Evolutionary conservation across 352 stramenopile genomes (phyloP), one percentile per base, ranked within the genome.

Genomic region (Elongisporangium prolatum): DNA sequence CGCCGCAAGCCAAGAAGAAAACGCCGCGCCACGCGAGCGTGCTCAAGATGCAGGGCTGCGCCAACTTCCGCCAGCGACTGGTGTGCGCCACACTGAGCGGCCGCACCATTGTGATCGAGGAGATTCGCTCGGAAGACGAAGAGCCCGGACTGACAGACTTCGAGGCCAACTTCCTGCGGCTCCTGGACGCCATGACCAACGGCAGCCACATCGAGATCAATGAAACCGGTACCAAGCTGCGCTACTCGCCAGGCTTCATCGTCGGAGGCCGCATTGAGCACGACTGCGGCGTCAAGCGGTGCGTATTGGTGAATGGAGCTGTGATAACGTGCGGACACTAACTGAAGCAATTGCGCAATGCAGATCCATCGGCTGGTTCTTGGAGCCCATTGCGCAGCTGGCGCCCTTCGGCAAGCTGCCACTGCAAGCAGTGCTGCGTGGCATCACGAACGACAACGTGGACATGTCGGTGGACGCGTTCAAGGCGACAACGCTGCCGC

Each of bases 121-220:
- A 98, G 65, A 98, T 99, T 68, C 95, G 96, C 25, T 74, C 79
- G 25, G 91, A 98, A 57, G 91, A 98, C 67, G 89, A 98, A 54
- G 89, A 95, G 62, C 97, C 97, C 1, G 97, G 97, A 13, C 71
- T 99, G 44, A 84, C 89, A 24, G 89, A 98, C 44, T 98, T 98
- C 68, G 97, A 99, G 75, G 97, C 97, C 28, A 98, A 86, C 68
- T 98, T 99, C 62, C 56, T 99, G 52, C 91, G 96, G 25, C 74
- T 99, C 10, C 67, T 99, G 47, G 97, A 99, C 77, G 86, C 84
- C 57, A 78, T 99, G 58, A 99, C 97, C 10, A 99, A 98, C 72
- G 97, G 97, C 48, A 98, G 85, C 52, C 87, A 97, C 59, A 93
- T 99, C 54, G 97, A 99, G 79, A 99, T 99, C 81, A 99, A 99